phyloP scores from a whole-genome alignment of 129 eudicot genomes.

The Ambrosia artemisiifolia region DNA sequence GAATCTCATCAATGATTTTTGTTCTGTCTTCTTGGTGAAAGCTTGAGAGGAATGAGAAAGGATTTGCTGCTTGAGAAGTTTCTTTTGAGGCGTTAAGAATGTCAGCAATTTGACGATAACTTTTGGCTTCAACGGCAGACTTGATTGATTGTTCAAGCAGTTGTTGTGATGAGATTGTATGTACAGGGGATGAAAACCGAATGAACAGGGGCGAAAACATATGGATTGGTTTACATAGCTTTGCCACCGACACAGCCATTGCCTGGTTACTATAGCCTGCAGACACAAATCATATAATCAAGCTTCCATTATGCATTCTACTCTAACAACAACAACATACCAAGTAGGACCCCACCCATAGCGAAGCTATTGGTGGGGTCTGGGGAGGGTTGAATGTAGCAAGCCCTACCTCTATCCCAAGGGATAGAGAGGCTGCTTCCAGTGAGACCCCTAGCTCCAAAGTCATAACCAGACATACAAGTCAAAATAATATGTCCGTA shows the following conservation, averaged over 20 bases:
- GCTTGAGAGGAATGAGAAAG: conserved; percentile 54
- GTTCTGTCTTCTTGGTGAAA: conserved; percentile 32
- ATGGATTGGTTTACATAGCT: conserved; percentile 3
- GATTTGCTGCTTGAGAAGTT: conserved; percentile 34
- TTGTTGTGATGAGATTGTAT: conserved; percentile 19
- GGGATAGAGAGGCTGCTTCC: no score
- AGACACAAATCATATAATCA: not conserved
- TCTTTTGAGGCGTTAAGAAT: conserved; percentile 37
- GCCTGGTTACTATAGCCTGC: conserved; percentile 8
- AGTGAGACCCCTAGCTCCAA: no score
- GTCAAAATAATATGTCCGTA: no score
- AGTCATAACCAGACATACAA: no score
- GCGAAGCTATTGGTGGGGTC: no score
- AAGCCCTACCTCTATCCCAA: no score
- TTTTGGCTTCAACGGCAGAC: conserved; percentile 47
- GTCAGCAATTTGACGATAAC: conserved; percentile 46
- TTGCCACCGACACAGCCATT: conserved; percentile 28
- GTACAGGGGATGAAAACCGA: conserved; percentile 18
- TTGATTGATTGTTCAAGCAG: conserved; percentile 41
- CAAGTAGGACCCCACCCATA: not conserved
- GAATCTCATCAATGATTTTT: conserved; percentile 52
- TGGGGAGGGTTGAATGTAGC: no score
- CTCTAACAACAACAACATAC: not conserved
- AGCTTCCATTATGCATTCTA: not conserved
- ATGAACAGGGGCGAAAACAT: not conserved